phyloP scores from a whole-genome alignment of 345 rosid genomes.

The Garcia nutans region DNA sequence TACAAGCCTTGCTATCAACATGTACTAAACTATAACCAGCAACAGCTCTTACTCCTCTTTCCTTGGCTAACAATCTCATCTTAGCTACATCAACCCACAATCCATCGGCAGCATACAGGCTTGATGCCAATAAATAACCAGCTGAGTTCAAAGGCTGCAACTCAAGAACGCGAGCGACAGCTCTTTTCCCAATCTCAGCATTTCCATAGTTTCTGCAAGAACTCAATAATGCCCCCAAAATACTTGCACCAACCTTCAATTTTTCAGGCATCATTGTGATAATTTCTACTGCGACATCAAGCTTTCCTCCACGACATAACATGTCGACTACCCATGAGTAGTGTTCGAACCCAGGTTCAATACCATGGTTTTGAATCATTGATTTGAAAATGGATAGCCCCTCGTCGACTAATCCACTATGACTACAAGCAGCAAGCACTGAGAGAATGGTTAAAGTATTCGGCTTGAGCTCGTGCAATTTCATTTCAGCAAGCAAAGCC shows the following conservation, averaged over 20 bases:
- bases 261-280: constrained; percentile 45
- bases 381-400: constrained; percentile 60
- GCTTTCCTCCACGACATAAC: constrained; percentile 67
- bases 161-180: constrained; percentile 46
- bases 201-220: constrained; percentile 52
- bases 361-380: constrained; percentile 41
- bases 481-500: constrained; percentile 50
- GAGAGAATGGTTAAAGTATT: constrained; percentile 58
- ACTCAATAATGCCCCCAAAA: constrained; percentile 68
- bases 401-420: constrained; percentile 59
- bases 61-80: constrained; percentile 56
- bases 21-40: constrained; percentile 63
- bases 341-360: constrained; percentile 49
- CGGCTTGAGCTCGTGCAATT: constrained; percentile 43
- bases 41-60: constrained; percentile 40
- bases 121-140: constrained; percentile 60
- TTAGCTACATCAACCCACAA: constrained; percentile 48
- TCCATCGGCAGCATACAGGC: constrained; percentile 49
- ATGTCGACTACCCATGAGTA: constrained; percentile 68
- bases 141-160: constrained; percentile 54
- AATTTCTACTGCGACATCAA: constrained; percentile 46
- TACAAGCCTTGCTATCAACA: constrained; percentile 30
- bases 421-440: constrained; percentile 67
- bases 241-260: constrained; percentile 42
- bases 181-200: constrained; percentile 36